Evolutionary conservation across 176 grass and related monocot species (phyloP), one percentile per base, ranked within the genome.

Genomic region (Tillandsia fasciculata): DNA sequence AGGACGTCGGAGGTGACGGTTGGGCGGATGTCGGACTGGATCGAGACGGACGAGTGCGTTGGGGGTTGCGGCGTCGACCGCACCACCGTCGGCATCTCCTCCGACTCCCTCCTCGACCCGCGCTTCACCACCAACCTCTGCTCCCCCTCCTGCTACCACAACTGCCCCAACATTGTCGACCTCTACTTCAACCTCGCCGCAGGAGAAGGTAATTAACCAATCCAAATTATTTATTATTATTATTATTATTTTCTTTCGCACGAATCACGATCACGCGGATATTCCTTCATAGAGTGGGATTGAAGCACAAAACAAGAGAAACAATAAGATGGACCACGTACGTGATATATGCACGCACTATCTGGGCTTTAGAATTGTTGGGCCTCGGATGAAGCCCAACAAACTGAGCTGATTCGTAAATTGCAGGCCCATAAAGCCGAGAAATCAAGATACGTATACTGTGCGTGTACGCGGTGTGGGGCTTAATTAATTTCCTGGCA

Each of bases 111-210:
- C 26, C 51, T 92, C 48, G 89, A 92, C 49, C 66, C 77, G 28
- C 65, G 70, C 22, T 66, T 81, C 70, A 71, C 74, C n/a, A 56
- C 58, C 20, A 59, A 71, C 17, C 59, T 88, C 70, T 92, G 89
- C 89, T 85, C 85, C 0, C 47, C 73, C 5, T n/a, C 72, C 1
- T 92, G 89, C 76, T 69, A 67, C 59, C 67, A 23, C 8, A 82
- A 79, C 10, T 92, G 89, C 89, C 89, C 85, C 63, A 92, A 92
- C 79, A 85, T 92, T 64, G 70, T 88, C 47, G 83, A 92, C 70
- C 89, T 92, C 77, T 88, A 81, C 80, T 78, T 80, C 82, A 92
- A 88, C 83, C 85, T 92, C 72, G 85, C 89, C 54, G 76, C 79
- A 4, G 89, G 76, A 26, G 89, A 92, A 82, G 89, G 89, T 88